phyloP scores from a whole-genome alignment of 177 flowering plant species.

The Vitis hybrid region DNA sequence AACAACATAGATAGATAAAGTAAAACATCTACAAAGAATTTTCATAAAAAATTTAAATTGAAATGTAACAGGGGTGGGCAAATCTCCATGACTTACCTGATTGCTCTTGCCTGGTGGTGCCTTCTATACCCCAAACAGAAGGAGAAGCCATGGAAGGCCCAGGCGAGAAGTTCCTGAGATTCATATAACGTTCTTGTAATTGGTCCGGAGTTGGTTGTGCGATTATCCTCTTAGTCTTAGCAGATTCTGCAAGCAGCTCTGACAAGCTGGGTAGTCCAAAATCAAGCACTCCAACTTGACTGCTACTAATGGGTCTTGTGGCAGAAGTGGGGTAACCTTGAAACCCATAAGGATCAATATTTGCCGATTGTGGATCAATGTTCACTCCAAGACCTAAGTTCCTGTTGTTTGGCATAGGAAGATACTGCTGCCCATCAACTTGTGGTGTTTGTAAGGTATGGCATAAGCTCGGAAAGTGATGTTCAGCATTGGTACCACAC shows the following conservation, averaged over 20 bases:
- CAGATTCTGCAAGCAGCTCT: neutral
- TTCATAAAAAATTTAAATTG: neutral
- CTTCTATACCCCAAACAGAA: neutral
- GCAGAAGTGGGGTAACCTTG: conserved; percentile 5
- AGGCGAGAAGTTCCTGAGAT: neutral
- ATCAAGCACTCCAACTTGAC: conserved; percentile 5
- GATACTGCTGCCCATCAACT: conserved; percentile 5
- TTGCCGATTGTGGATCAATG: conserved; percentile 3
- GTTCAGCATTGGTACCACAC: neutral
- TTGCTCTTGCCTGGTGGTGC: neutral
- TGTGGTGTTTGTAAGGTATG: conserved; percentile 6
- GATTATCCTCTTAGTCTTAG: neutral
- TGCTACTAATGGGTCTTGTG: conserved; percentile 1
- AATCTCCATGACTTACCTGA: conserved; percentile 13
- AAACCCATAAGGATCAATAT: conserved; percentile 1
- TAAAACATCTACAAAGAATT: neutral
- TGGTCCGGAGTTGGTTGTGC: neutral
- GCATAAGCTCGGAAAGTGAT: neutral
- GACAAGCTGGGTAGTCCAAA: conserved; percentile 3
- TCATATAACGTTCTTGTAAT: conserved; percentile 3
- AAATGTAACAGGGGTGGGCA: neutral
- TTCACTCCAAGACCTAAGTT: conserved; percentile 1
- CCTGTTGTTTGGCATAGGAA: conserved; percentile 7
- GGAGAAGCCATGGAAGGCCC: conserved; percentile 10
- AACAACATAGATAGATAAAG: neutral